Base-by-base conservation (phyloP, 2,329 filamentous ascomycete genomes). In the Metarhizium anisopliae region DNA sequence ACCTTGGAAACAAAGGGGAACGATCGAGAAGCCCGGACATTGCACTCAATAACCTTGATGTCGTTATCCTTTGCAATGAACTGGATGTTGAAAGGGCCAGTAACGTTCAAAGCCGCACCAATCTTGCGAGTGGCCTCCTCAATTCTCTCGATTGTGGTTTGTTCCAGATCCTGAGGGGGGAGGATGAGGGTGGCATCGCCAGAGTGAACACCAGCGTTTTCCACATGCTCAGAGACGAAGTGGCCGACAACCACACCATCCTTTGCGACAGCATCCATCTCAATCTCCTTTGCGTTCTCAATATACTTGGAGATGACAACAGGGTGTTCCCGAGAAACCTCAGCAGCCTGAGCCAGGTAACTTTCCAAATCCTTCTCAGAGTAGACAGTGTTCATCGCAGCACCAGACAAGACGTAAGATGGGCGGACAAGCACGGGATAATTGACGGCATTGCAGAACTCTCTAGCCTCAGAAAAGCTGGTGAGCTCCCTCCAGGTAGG, bases 301-400 rank as follows among this genome's bases (percentile, higher is more conserved):
- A 99, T 97, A 75, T 97, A 99, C 77, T 99, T 99, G 59, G 93
- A 97, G 67, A 99, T 97, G 59, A 99, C 94, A 11, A 99, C 94
- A 0, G 94, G 94, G 70, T 97, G 90, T 59, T 97, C 93, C 59
- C 89, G 85, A 6, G 94, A 97, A 50, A 99, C 94, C 61, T 95
- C 92, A 6, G 83, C 89, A 54, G 94, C 94, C 74, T 97, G 93
- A 61, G 89, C 83, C 49, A 99, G 79, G 72, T 95, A 97, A 66
- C 80, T 86, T 64, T 90, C 89, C 57, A 99, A 77, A 69, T 97
- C 94, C 68, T 93, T 88, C 75, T 95, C 86, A 0, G 93, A 96
- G 77, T 97, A 97, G 40, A 97, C 94, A 0, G 94, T 97, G 78
- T 97, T 99, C 94, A 99, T 99, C 18, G 94, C 94, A 51, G 94